Evolutionary conservation across 495 filamentous ascomycete genomes (phyloP), one percentile per base, ranked within the genome.

Genomic region (Bacidia gigantensis): DNA sequence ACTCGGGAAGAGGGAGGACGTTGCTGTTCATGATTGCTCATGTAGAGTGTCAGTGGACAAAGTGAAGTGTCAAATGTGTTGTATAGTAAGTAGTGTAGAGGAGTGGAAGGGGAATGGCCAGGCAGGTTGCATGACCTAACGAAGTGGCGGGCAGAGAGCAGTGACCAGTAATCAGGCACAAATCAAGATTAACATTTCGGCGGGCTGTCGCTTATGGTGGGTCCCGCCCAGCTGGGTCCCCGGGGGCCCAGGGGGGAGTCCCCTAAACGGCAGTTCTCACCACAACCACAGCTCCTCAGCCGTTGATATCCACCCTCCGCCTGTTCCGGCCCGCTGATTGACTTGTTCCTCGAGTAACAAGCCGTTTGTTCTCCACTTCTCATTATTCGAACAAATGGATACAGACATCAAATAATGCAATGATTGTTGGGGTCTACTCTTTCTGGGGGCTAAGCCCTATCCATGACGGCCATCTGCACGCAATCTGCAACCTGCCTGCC

Each of bases 181-280:
- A 43, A 41, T 54, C 55, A 52, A 56, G 55, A 56, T 56, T 52
- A 12, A 44, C 12, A 44, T n/a, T n/a, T 22, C 20, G 17, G 41
- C 41, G 41, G 41, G 14, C 12, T 44, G 41, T 44, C 41, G 41
- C 41, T 44, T 44, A 22, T 39, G 32, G 32, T 10, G 32, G 10
- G 10, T 39, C 32, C 32, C 32, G 32, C 32, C 32, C 32, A 10
- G n/a, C n/a, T 39, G 32, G 32, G n/a, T n/a, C 32, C 32, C n/a
- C 32, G 10, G n/a, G n/a, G n/a, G n/a, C n/a, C n/a, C n/a, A n/a
- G n/a, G n/a, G n/a, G 29, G 5, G 14, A 14, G 29, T 35, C 29
- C 29, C 29, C 14, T 35, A 35, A 35, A 35, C 29, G 29, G 29
- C 29, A 35, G 14, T 35, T n/a, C n/a, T n/a, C n/a, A n/a, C n/a